Conservation (phyloP, 2,329 filamentous ascomycete species). For the Didymella pomorum region DNA sequence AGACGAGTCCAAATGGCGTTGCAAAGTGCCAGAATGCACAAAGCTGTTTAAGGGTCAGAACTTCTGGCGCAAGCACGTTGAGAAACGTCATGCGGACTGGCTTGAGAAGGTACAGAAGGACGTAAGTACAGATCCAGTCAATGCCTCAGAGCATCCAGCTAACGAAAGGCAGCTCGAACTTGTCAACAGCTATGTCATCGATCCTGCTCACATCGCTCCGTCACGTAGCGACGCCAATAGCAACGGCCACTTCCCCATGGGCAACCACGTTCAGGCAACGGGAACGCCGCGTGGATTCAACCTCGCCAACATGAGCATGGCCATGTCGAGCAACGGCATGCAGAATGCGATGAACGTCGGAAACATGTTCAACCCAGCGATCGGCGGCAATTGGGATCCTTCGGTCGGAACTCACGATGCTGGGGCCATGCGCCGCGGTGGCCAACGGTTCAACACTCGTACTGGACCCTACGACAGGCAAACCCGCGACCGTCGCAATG, state of each 20-base stretch:
- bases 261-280: conserved; percentile 72
- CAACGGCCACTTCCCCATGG: conserved; percentile 91
- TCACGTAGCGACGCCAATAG: conserved; percentile 93
- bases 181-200: conserved; percentile 92
- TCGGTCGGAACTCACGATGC: conserved; percentile 47
- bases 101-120: conserved; percentile 80
- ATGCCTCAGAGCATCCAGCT: conserved; percentile 2
- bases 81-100: conserved; percentile 94
- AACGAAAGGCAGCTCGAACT: conserved; percentile 72
- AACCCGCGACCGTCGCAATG: conserved; percentile 53
- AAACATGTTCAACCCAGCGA: conserved; percentile 59
- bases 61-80: conserved; percentile 98
- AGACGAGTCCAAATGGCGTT: conserved; percentile 95
- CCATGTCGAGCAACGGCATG: conserved; percentile 63
- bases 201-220: conserved; percentile 92
- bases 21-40: conserved; percentile 93
- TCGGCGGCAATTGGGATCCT: conserved; percentile 66
- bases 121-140: conserved; percentile 63
- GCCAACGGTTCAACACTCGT: conserved; percentile 51
- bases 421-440: conserved; percentile 55
- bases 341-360: conserved; percentile 46
- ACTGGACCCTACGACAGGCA: conserved; percentile 53
- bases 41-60: conserved; percentile 97
- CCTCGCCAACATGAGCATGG: conserved; percentile 72
- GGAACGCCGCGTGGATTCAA: conserved; percentile 95